Percentiles rank a stretch among this genome's conserved stretches.
These are phyloP conservation scores for Cystoisospora suis DNA, from an alignment of 169 alveolate genomes.

Conservation along the genomic window DNA sequence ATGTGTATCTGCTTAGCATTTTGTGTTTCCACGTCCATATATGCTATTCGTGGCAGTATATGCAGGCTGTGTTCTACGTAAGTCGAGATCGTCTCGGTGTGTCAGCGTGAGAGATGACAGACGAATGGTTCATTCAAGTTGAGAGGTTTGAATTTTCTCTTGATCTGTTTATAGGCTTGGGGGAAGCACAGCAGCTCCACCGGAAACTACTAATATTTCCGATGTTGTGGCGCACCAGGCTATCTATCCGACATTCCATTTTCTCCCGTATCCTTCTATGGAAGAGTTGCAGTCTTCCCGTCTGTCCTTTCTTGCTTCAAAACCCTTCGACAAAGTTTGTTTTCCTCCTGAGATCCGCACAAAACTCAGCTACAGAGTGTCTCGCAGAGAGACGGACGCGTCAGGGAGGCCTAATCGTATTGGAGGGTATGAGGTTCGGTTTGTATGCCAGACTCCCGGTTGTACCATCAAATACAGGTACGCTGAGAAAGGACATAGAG, in stretches of 20 bases:
- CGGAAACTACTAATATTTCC: constrained; percentile 43
- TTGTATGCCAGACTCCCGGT: constrained; percentile 23
- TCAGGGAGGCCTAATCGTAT: background rate
- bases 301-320: constrained; percentile 1
- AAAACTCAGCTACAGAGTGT: background rate
- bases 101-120: no score
- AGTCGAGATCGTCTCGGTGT: no score
- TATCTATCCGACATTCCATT: constrained; percentile 42
- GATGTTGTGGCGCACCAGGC: constrained; percentile 52
- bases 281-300: constrained; percentile 55
- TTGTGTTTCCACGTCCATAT: no score
- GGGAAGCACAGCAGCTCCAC: constrained; percentile 58
- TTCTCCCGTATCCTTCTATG: constrained; percentile 38
- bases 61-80: no score
- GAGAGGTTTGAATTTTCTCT: no score
- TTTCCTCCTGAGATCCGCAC: constrained; percentile 34
- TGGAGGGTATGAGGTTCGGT: background rate
- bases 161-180: constrained; percentile 29
- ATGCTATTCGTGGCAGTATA: no score
- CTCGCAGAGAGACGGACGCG: background rate
- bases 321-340: constrained; percentile 3
- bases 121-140: no score
- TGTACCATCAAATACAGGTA: background rate
- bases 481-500: no score
- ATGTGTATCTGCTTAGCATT: no score